These are phyloP conservation scores for Discostella stelligeroides DNA, from an alignment of 108 stramenopile genomes.

Conservation along the genomic window DNA sequence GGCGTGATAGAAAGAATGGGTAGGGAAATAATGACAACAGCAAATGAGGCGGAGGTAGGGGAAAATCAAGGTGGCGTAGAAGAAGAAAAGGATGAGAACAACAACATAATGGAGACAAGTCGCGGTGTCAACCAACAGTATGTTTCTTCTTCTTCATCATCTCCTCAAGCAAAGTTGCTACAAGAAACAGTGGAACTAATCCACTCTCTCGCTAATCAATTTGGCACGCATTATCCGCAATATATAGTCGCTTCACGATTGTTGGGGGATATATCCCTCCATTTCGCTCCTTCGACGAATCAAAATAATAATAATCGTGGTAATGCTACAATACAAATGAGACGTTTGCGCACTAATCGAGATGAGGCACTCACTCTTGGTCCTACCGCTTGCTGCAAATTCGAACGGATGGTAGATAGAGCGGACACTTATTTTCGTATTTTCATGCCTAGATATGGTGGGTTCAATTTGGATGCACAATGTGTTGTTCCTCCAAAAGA, in stretches of 20 bases:
- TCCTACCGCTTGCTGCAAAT: slow-evolving; percentile 18
- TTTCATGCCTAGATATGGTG: slow-evolving; percentile 46
- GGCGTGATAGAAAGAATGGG: slow-evolving; percentile 8
- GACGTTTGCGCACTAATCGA: slow-evolving; percentile 23
- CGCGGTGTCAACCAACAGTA: too few relatives aligned
- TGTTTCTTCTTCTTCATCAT: background rate
- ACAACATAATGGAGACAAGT: too few relatives aligned
- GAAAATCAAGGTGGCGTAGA: background rate
- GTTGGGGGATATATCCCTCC: slow-evolving; percentile 25
- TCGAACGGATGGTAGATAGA: slow-evolving; percentile 33
- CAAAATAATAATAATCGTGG: slow-evolving; percentile 2
- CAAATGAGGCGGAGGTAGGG: background rate
- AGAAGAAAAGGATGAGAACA: too few relatives aligned
- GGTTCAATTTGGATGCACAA: too few relatives aligned
- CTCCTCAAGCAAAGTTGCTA: slow-evolving; percentile 4
- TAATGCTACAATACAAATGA: slow-evolving; percentile 2
- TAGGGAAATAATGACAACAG: background rate
- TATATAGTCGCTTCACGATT: slow-evolving; percentile 42
- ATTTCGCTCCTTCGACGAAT: slow-evolving; percentile 9
- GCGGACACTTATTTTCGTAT: slow-evolving; percentile 35
- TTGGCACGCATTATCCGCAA: slow-evolving; percentile 32
- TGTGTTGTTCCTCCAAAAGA: too few relatives aligned
- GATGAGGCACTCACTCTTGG: slow-evolving; percentile 33
- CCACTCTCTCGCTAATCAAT: slow-evolving; percentile 23
- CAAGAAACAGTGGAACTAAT: slow-evolving; percentile 39